Evolutionary conservation across 805 yeast genomes (phyloP).

Genomic region (Wickerhamomyces ciferrii): DNA sequence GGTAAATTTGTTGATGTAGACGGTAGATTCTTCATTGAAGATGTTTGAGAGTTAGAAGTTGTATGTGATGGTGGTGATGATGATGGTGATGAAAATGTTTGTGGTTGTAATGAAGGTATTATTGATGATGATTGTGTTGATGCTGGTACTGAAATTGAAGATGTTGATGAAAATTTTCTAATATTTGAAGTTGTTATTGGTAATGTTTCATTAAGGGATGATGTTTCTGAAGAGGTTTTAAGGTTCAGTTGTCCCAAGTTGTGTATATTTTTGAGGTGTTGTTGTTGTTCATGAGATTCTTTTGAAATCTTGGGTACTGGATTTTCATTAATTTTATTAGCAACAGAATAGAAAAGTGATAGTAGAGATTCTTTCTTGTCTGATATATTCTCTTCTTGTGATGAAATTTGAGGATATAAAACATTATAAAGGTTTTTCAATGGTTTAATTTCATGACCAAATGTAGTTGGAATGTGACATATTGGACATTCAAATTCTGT

Average conservation of each 20-base stretch:
- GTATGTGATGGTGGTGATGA: conserved; percentile 6
- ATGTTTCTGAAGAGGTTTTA: neutral
- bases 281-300: no score
- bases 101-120: conserved; percentile 4
- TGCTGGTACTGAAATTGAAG: neutral
- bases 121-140: neutral
- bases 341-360: conserved; percentile 28
- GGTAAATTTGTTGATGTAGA: conserved; percentile 2
- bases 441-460: conserved; percentile 8
- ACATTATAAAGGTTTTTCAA: conserved; percentile 10
- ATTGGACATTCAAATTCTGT: conserved; percentile 13
- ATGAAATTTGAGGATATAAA: neutral
- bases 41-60: conserved; percentile 1
- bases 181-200: neutral
- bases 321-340: conserved; percentile 13
- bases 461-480: conserved; percentile 8
- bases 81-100: conserved; percentile 1
- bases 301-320: no score
- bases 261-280: neutral
- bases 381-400: neutral
- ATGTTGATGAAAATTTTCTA: neutral
- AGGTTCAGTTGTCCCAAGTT: neutral
- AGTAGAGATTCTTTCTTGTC: conserved; percentile 23
- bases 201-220: neutral
- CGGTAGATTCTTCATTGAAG: conserved; percentile 3